Base-by-base conservation (phyloP, 2,329 filamentous ascomycete species). In the Hypoxylon sp. region DNA sequence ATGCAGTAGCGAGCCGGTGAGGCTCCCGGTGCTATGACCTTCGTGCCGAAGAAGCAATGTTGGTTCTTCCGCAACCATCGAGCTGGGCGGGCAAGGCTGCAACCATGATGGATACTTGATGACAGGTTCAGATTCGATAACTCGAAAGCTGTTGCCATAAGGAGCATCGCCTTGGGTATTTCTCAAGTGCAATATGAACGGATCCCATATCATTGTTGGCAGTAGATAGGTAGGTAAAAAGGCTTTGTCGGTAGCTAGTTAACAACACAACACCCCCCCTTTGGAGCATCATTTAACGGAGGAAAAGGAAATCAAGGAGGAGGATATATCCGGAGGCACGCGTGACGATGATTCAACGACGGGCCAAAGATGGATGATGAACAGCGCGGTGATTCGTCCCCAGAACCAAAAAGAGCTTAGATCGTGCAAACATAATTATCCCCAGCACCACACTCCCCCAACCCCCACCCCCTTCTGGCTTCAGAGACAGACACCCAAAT, bases 271-370 rank as follows among this genome's bases (percentile, higher is more conserved):
- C 48, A 46, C 37, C 31, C 52, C 24, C 13, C 17, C 24, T 27
- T 44, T 44, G 57, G 48, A 59, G 29, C 32, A 55, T 46, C 24
- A n/a, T 48, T 19, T 42, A 27, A 24, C 21, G 32, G 8, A 50
- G 29, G 59, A 46, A 53, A 52, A 47, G 55, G 59, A 59, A 59
- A 59, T 27, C 44, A 19, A 32, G 65, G 54, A 68, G 68, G 65
- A 68, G 68, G 65, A 63, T 68, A 70, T 70, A 70, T 70, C 68
- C 65, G 65, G 68, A 70, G 62, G 68, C 59, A 32, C 57, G 59
- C 46, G 17, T 44, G 39, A 44, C 39, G 24, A 47, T 47, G 57
- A 35, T 42, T 42, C 48, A 42, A 54, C 37, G 48, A 48, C 50
- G 61, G 51, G 54, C 61, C 54, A 57, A 68, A 61, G 68, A 68